Evolutionary conservation across 228 moss, liverwort and hornwort genomes (phyloP).

Genomic region (Sphagnum fallax): DNA sequence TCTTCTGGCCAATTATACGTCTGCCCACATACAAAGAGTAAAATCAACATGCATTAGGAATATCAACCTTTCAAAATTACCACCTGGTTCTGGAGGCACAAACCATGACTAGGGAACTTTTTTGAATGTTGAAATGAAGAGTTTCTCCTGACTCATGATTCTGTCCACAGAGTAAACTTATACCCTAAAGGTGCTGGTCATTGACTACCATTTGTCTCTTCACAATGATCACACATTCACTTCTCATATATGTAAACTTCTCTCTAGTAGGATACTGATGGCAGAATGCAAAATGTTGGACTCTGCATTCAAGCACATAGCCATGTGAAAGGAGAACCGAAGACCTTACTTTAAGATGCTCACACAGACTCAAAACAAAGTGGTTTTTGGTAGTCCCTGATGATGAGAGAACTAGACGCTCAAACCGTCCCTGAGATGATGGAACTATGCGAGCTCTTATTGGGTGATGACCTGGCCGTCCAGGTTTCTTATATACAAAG

Average conservation of each 20-base stretch:
- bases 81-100: too few relatives aligned
- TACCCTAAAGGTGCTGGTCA: neutral
- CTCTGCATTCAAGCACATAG: too few relatives aligned
- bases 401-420: constrained; percentile 44
- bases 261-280: too few relatives aligned
- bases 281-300: too few relatives aligned
- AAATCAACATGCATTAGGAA: neutral
- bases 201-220: neutral
- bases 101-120: too few relatives aligned
- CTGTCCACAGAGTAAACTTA: neutral
- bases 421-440: constrained; percentile 43
- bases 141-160: too few relatives aligned
- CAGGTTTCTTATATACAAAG: constrained; percentile 66
- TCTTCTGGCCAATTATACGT: constrained; percentile 36
- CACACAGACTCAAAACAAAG: constrained; percentile 31
- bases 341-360: constrained; percentile 45
- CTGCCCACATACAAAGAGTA: constrained; percentile 12
- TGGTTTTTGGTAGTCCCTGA: constrained; percentile 47
- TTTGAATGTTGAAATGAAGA: too few relatives aligned
- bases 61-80: constrained; percentile 5
- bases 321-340: neutral
- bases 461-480: constrained; percentile 33
- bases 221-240: neutral
- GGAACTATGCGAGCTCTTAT: constrained; percentile 52
- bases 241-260: neutral